Base-by-base conservation (phyloP, 371 early-diverging fungal species). In the Mortierella sp. region DNA sequence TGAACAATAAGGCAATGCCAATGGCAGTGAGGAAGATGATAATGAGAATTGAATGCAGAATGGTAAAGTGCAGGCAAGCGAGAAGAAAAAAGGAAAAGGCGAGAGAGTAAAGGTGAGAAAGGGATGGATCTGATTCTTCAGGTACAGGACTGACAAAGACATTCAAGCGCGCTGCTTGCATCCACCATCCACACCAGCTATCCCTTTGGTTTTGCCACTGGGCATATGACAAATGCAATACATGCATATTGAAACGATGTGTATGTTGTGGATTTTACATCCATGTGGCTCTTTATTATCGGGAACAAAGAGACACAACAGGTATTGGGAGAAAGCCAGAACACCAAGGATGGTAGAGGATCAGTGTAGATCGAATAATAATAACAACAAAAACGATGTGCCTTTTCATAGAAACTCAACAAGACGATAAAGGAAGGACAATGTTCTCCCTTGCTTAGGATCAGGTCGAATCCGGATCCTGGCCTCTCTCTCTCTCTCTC, bases 331-430 rank as follows among this genome's bases (percentile, higher is more conserved):
- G 77, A 72, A 57, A 73, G 50, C 78, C 63, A 63, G 73, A 76
- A 72, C 78, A 42, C 65, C 74, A 72, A 79, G 79, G 79, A 70
- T 58, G 74, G 57, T 74, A 68, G 45, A 54, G 79, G 73, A 79
- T 78, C 73, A 14, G 47, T 73, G 38, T 38, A 50, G 52, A 55
- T 42, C 26, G 74, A 63, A 34, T 42, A 42, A 34, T 21, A 10
- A 38, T 24, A 38, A 38, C 42, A 38, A n/a, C n/a, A n/a, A n/a
- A n/a, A 68, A 3, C 0, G 68, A 55, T n/a, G 7, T 24, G 68
- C 42, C 21, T 8, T 31, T 11, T 16, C 38, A 44, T 68, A 34
- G 70, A 28, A 28, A 73, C 31, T 21, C 34, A 50, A 38, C 63
- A 31, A 4, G 31, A 34, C 28, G 28, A 28, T 11, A 28, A 28